Conservation (phyloP, 306 rosid genomes). For the Dryas alaskensis region DNA sequence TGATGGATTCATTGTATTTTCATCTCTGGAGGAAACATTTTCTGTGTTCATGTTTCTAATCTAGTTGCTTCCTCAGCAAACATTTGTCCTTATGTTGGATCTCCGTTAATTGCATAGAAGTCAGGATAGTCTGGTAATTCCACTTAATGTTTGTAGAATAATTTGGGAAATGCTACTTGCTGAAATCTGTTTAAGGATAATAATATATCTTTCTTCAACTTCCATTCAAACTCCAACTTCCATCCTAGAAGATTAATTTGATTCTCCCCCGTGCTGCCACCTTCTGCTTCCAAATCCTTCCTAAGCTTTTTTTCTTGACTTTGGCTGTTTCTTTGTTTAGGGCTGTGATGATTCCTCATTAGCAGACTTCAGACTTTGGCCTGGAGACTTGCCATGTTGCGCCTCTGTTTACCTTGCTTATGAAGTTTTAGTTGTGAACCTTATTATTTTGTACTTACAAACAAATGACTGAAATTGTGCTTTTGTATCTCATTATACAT, state of each 20-base stretch:
- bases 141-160: not conserved
- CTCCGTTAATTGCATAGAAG: not conserved
- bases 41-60: not conserved
- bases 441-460: not conserved
- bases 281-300: slow-evolving; percentile 11
- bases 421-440: slow-evolving; percentile 23
- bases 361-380: slow-evolving; percentile 46
- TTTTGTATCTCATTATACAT: not conserved
- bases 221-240: not conserved
- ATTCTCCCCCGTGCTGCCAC: not conserved
- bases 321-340: slow-evolving; percentile 61
- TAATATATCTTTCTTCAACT: slow-evolving; percentile 2
- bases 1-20: slow-evolving; percentile 11
- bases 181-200: slow-evolving; percentile 19
- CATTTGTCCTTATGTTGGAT: not conserved
- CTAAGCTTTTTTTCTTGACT: slow-evolving; percentile 34
- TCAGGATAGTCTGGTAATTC: not conserved
- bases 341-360: slow-evolving; percentile 65
- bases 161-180: not conserved
- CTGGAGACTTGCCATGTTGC: slow-evolving; percentile 51
- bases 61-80: not conserved
- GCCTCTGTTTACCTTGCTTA: slow-evolving; percentile 28
- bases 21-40: not conserved
- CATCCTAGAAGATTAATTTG: not conserved
- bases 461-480: not conserved